These are phyloP conservation scores for Linaria vulgaris DNA, from an alignment of 257 asterid species.

Conservation along the genomic window DNA sequence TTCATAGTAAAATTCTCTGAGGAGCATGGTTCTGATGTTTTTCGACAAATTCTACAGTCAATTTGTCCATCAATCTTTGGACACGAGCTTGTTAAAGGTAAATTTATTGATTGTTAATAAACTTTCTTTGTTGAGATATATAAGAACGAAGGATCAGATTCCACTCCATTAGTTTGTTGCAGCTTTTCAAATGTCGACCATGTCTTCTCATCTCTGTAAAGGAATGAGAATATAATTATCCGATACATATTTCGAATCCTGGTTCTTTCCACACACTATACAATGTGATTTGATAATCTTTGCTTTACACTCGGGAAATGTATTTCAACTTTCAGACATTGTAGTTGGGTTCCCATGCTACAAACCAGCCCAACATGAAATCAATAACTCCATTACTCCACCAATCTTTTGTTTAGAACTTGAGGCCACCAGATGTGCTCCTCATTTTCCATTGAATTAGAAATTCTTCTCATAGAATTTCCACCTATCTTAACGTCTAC, in stretches of 20 bases:
- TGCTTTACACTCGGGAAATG: conserved; percentile 6
- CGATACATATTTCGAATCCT: conserved; percentile 15
- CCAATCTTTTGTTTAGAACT: conserved; percentile 3
- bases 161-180: conserved; percentile 11
- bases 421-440: conserved; percentile 7
- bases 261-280: not conserved
- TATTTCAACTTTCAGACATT: conserved; percentile 10
- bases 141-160: conserved; percentile 18
- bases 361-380: conserved; percentile 11
- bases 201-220: conserved; percentile 2
- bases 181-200: conserved; percentile 10
- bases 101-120: conserved; percentile 1
- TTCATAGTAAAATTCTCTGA: conserved; percentile 84
- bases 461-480: conserved; percentile 1
- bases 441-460: conserved; percentile 9
- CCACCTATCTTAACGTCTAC: conserved; percentile 5
- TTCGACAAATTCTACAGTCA: conserved; percentile 82
- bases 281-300: not conserved
- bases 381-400: conserved; percentile 1
- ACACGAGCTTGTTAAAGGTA: conserved; percentile 98
- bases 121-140: conserved; percentile 14
- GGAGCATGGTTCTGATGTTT: conserved; percentile 82
- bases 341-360: conserved; percentile 9
- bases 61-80: conserved; percentile 95
- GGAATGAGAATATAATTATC: no score